Evolutionary conservation across 352 stramenopile species (phyloP).

Genomic region (Phytophthora hibernalis): DNA sequence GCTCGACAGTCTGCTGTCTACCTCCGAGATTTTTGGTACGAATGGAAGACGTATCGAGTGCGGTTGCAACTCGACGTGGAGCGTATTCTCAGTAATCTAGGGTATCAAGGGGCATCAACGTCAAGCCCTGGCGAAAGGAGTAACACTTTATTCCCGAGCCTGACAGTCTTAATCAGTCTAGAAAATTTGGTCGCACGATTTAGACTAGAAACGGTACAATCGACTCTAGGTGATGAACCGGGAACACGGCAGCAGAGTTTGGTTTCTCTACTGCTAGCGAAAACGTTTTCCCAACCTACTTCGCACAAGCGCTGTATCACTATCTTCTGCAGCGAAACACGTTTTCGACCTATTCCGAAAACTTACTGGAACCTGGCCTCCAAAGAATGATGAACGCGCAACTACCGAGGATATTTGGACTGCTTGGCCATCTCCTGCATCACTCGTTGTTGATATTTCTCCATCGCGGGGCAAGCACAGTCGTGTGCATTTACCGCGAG

Average conservation of each 20-base stretch:
- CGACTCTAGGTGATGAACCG: background rate
- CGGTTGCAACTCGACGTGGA: slow-evolving; percentile 29
- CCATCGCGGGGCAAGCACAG: slow-evolving; percentile 28
- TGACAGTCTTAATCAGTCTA: slow-evolving; percentile 9
- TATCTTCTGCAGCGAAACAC: slow-evolving; percentile 15
- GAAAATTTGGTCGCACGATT: slow-evolving; percentile 14
- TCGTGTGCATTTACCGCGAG: slow-evolving; percentile 28
- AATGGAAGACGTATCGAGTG: slow-evolving; percentile 50
- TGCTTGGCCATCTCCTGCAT: slow-evolving; percentile 15
- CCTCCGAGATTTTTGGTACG: slow-evolving; percentile 51
- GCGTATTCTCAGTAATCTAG: slow-evolving; percentile 19
- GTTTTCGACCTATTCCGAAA: background rate
- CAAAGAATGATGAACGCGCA: background rate
- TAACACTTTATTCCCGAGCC: slow-evolving; percentile 2
- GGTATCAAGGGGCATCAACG: slow-evolving; percentile 17
- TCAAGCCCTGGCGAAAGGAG: background rate
- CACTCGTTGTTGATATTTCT: slow-evolving; percentile 23
- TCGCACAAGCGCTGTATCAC: slow-evolving; percentile 24
- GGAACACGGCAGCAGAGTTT: background rate
- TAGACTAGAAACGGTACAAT: background rate
- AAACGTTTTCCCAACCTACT: slow-evolving; percentile 43
- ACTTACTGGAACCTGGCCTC: background rate
- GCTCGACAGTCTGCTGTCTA: slow-evolving; percentile 18
- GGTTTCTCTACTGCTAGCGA: slow-evolving; percentile 42
- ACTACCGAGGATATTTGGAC: slow-evolving; percentile 7